Base-by-base conservation (phyloP, 176 grass and related monocot species). In the Aechmea fasciata region DNA sequence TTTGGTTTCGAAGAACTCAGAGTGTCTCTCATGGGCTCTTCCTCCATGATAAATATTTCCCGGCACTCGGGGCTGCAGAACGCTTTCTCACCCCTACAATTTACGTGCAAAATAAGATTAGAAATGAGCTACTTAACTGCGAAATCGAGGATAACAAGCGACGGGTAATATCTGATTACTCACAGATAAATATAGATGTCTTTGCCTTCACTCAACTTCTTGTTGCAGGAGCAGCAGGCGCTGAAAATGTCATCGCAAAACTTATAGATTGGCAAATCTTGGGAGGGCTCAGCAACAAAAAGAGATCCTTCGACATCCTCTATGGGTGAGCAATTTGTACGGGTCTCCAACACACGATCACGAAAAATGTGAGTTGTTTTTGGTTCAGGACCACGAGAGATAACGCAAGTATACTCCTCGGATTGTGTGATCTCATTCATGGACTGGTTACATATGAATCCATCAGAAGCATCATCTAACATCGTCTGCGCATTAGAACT, bases 321-420 rank as follows among this genome's bases (percentile, higher is more conserved):
- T 49, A 25, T 41, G 5, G 11, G 11, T 6, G 65, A 69, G 9
- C 17, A 33, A 68, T 55, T 57, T 9, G 7, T 28, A 11, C 57
- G 11, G 49, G 75, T 73, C 84, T 93, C 82, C 80, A 82, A 14
- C 62, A 84, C 88, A 69, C 81, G 66, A 15, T 79, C 89, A 41
- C 70, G 78, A n/a, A 88, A 80, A 79, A 99, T 90, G 63, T 90
- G 94, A 23, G 80, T 93, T 64, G 84, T 99, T 61, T 78, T 85
- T 14, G 90, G 89, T 55, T 88, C 86, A 0, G 80, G 69, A 10
- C 94, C 94, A 20, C 81, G 89, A 63, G 83, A 70, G 66, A 92
- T 90, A 63, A 99, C 83, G 73, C 94, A 90, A 49, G 94, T 99
- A 73, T 93, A 99, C 63, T 99, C 87, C 70, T 99, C 87, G 0